Base-by-base conservation (phyloP, 148 eudicot genomes). In the Diospyros kaki region DNA sequence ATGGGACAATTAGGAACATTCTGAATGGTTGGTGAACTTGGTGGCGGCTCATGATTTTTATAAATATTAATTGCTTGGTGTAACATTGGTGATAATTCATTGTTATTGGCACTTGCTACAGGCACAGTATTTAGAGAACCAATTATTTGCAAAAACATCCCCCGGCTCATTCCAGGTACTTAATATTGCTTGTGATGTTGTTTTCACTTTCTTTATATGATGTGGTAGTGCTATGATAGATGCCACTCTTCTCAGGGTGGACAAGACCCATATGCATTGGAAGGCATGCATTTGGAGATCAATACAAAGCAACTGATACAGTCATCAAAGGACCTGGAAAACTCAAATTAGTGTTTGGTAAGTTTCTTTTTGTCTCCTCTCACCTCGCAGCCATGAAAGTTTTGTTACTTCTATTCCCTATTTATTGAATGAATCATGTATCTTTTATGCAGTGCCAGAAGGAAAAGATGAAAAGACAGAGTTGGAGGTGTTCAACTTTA, bases 101-200 rank as follows among this genome's bases (percentile, higher is more conserved):
- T 40, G 17, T 71, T 52, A 62, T 54, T 72, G 43, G 46, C 58
- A 53, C 73, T 75, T 69, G 64, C 48, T 78, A 69, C 84, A 93
- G 97, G 98, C n/a, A 91, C 93, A 11, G 98, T 93, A 72, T 93
- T 93, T 66, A 87, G 98, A 79, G 98, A 93, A 82, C 98, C 97
- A 76, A 93, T 93, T 76, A 52, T 93, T n/a, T 91, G 97, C 82
- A 91, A 87, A 84, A 93, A 93, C 75, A 85, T 91, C 18, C 94
- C 98, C 17, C 84, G 93, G 63, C 91, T 93, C 56, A 86, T 93
- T 66, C 97, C 93, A 76, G 89, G 98, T 81, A 81, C 17, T 45
- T n/a, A 53, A 13, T 8, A 39, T 66, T 44, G 18, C 17, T 68
- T 64, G 64, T 43, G 0, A n/a, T 52, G 52, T 52, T 11, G 60